These are phyloP conservation scores for Amanita pseudoporphyria DNA, from an alignment of 768 basidiomycete species.

Conservation along the genomic window DNA sequence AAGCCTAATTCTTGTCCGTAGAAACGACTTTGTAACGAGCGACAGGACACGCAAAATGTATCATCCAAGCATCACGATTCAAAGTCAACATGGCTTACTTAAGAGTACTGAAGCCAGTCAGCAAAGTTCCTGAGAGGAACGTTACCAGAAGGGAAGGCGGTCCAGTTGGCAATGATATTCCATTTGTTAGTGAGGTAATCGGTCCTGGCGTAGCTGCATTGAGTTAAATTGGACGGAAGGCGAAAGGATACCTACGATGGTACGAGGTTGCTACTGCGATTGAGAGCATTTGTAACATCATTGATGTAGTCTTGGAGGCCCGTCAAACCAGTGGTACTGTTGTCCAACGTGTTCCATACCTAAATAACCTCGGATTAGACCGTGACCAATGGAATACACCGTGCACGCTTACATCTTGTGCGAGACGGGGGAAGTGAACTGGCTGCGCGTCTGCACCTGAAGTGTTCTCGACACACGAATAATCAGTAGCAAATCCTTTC, in stretches of 20 bases:
- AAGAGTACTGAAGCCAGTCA: conserved; percentile 8
- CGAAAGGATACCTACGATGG: conserved; percentile 6
- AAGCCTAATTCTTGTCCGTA: too few species aligned
- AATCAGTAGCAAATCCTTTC: neutral
- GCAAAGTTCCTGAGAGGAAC: conserved; percentile 7
- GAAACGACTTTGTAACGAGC: too few species aligned
- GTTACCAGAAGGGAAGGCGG: conserved; percentile 5
- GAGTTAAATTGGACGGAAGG: neutral
- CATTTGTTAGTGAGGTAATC: conserved; percentile 8
- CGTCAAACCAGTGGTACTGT: conserved; percentile 1
- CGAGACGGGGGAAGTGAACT: neutral
- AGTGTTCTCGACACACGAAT: neutral
- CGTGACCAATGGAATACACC: neutral
- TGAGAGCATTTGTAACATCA: conserved; percentile 1
- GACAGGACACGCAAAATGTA: too few species aligned
- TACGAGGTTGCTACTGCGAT: neutral
- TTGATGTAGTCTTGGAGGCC: conserved; percentile 6
- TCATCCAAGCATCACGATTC: too few species aligned
- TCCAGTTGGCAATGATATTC: conserved; percentile 4
- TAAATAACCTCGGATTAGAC: neutral
- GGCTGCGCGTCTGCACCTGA: neutral
- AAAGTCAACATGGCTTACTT: neutral
- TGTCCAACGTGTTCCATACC: conserved; percentile 1
- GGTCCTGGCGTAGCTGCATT: neutral
- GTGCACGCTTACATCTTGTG: neutral